Base-by-base conservation (phyloP, 2,329 filamentous ascomycete genomes). In the Emergomyces orientalis region DNA sequence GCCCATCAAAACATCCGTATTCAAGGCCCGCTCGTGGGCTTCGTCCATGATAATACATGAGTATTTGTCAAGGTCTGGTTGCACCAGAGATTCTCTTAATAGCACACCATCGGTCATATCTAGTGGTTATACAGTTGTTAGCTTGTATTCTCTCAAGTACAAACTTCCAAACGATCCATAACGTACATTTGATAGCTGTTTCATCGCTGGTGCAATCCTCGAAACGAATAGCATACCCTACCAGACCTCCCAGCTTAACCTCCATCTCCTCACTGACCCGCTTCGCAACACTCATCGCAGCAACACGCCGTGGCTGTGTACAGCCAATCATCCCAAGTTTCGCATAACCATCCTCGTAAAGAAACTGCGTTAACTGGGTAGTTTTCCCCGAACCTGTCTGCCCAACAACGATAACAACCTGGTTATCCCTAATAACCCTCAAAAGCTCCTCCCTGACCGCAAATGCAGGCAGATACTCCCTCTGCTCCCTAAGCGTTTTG, bases 41-140 rank as follows among this genome's bases (percentile, higher is more conserved):
- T 99, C 94, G 73, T 99, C 94, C 94, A 99, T 99, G 76, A 99
- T 99, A 70, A 99, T 91, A 73, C 92, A 97, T 17, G 93, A 96
- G 74, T 99, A 99, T 67, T 90, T 90, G 75, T 97, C 94, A 55
- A 99, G 81, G 73, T 99, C 93, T 7, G 88, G 86, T 74, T 97
- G 93, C 64, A 91, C 92, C 13, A 99, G 81, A 6, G 91, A 97
- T 72, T 99, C 95, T 78, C 94, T 85, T 39, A 99, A 83, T 54
- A 99, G 79, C 27, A 99, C 90, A 79, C 94, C 94, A 71, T 99
- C 95, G 0, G 94, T 99, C 92, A 99, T 97, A 75, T 99, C 79
- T 80, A 67, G 17, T 55, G 45, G n/a, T 34, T 63, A 32, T 47
- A 27, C 1, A 61, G 47, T 27, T 1, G 62, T 70, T 65, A 68